Evolutionary conservation across 2,329 filamentous ascomycete species (phyloP), one percentile per base, ranked within the genome.

Genomic region (Aspergillus nomiae): DNA sequence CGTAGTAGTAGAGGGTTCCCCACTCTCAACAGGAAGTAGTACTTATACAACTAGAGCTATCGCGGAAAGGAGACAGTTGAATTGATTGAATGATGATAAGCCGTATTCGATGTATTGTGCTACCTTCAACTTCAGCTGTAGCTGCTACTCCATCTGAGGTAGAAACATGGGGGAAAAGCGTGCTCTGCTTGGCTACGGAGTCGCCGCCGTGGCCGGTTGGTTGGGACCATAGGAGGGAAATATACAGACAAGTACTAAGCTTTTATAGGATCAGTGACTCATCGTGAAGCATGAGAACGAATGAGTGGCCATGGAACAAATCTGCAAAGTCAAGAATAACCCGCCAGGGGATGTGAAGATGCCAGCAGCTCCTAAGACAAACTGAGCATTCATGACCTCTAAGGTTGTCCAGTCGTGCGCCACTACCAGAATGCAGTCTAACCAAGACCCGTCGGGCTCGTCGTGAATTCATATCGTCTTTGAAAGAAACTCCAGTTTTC

Each of bases 241-340:
- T 12, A 12, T 34, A 34, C 32, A 34, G 32, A 34, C 32, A 34
- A 34, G 32, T 34, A 34, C 11, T 12, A 10, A 34, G 32, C 32
- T 34, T 10, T 12, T 34, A 86, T 65, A 75, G 70, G 58, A 83
- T 90, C 38, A 91, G 92, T 65, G 88, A 67, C 82, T 90, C 60
- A 90, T 92, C 71, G 90, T 88, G 71, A 82, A 82, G 61, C 82
- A 86, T 59, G 84, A 87, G 63, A 85, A 77, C 1, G 77, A 80
- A 63, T 80, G 77, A 77, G 76, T 80, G 54, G 80, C 76, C 0
- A 90, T 92, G 82, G 88, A 86, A 70, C 83, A 90, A 72, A 91
- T 92, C 78, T 86, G 82, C 34, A 89, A 92, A 80, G 66, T 60
- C 45, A 73, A 71, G 55, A 71, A 70, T 56, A 62, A 64, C 41